Evolutionary conservation across 2,329 filamentous ascomycete species (phyloP).

Genomic region (Apiospora aurea): DNA sequence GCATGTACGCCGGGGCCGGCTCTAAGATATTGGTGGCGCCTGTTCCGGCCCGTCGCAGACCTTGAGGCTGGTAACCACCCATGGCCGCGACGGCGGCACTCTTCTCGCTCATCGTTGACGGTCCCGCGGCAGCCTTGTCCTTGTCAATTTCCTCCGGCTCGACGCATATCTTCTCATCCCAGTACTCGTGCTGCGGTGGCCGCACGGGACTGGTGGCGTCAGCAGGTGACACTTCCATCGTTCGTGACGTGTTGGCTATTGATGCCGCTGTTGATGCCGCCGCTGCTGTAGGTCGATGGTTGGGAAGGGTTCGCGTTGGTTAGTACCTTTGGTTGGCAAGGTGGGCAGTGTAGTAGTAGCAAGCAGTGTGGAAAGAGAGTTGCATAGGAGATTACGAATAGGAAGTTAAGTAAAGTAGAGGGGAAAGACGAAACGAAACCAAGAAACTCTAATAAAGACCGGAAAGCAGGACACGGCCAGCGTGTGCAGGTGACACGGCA

Average conservation of each 20-base stretch:
- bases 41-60: slow-evolving; percentile 1
- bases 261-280: not conserved
- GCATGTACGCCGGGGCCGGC: slow-evolving; percentile 21
- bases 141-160: not conserved
- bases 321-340: not conserved
- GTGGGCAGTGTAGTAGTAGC: not conserved
- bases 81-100: not conserved
- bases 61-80: not conserved
- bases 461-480: slow-evolving; percentile 19
- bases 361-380: not conserved
- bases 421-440: slow-evolving; percentile 2
- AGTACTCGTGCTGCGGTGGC: slow-evolving; percentile 20
- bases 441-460: slow-evolving; percentile 14
- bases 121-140: not conserved
- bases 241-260: not conserved
- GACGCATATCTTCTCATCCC: slow-evolving; percentile 22
- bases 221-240: slow-evolving; percentile 11
- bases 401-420: not conserved
- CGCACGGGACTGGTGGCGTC: not conserved
- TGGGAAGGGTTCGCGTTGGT: not conserved
- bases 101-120: not conserved
- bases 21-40: not conserved
- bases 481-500: slow-evolving; percentile 11
- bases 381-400: slow-evolving; percentile 13
- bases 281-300: not conserved